These are phyloP conservation scores for Apophysomyces variabilis DNA, from an alignment of 371 early-diverging fungal species.

Conservation along the genomic window DNA sequence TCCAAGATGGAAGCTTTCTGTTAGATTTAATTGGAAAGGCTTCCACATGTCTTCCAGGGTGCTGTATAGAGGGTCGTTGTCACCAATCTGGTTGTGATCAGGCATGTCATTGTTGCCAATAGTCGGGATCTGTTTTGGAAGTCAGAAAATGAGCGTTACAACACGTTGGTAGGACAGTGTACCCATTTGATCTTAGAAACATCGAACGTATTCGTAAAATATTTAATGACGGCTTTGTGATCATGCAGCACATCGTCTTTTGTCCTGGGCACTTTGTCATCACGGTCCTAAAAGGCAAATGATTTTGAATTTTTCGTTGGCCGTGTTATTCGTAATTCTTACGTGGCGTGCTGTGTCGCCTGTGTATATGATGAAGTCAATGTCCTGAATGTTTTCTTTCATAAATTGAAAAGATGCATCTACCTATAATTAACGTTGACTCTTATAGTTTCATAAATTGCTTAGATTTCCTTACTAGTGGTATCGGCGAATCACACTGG, in stretches of 20 bases:
- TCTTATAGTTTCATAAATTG: too few relatives aligned
- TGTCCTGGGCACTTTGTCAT: slow-evolving; percentile 29
- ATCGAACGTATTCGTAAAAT: slow-evolving; percentile 36
- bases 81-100: slow-evolving; percentile 30
- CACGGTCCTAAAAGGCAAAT: slow-evolving; percentile 33
- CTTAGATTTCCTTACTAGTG: slow-evolving; percentile 17
- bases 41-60: slow-evolving; percentile 32
- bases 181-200: slow-evolving; percentile 31
- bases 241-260: slow-evolving; percentile 30
- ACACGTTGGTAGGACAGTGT: slow-evolving; percentile 8
- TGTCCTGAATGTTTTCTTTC: slow-evolving; percentile 30
- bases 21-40: slow-evolving; percentile 34
- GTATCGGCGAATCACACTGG: slow-evolving; percentile 43
- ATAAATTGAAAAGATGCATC: slow-evolving; percentile 45
- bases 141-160: not conserved
- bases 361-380: slow-evolving; percentile 57
- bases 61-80: slow-evolving; percentile 29
- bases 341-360: slow-evolving; percentile 56
- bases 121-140: slow-evolving; percentile 39
- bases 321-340: slow-evolving; percentile 9
- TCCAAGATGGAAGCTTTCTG: slow-evolving; percentile 21
- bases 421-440: slow-evolving; percentile 11
- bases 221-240: slow-evolving; percentile 36
- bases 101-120: slow-evolving; percentile 54
- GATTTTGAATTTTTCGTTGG: slow-evolving; percentile 1